Percentiles rank a stretch among this genome's conserved stretches.
Conservation (phyloP, 306 rosid species). For the Fagus sylvatica region DNA sequence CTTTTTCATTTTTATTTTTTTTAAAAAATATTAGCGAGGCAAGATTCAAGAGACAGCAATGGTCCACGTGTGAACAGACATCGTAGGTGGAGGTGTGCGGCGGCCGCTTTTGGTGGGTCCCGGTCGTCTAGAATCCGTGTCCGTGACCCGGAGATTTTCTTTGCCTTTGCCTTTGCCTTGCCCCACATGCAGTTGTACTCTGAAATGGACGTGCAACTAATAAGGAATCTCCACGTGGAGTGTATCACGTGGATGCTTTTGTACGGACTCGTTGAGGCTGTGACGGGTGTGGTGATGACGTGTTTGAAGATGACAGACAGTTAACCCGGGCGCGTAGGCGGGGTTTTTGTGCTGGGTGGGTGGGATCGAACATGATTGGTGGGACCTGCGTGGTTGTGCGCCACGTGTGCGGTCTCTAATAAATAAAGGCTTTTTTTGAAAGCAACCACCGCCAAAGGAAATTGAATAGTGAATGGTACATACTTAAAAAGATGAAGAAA, state of each 20-base stretch:
- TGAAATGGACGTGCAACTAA: conserved; percentile 4
- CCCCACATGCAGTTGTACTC: conserved; percentile 4
- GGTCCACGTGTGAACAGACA: conserved; percentile 12
- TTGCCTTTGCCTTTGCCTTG: too few relatives aligned
- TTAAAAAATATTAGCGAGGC: too few relatives aligned
- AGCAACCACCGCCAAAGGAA: conserved; percentile 1
- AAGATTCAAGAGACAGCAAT: neutral
- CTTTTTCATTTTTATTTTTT: neutral
- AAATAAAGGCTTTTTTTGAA: neutral
- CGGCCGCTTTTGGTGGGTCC: conserved; percentile 30
- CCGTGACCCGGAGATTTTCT: neutral
- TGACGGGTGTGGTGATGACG: conserved; percentile 26
- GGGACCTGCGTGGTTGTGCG: neutral
- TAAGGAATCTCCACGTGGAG: neutral
- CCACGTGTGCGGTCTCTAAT: neutral
- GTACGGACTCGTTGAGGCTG: neutral
- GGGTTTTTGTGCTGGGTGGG: neutral
- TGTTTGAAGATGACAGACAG: neutral
- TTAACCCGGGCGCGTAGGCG: conserved; percentile 12
- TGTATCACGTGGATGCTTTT: conserved; percentile 1
- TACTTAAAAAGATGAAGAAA: neutral
- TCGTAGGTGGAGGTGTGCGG: conserved; percentile 21
- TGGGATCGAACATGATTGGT: neutral
- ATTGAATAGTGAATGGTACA: too few relatives aligned
- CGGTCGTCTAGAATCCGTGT: neutral